Percentiles rank a stretch among this genome's conserved stretches.
phyloP scores from a whole-genome alignment of 2,329 filamentous ascomycete species.

The Orbilia oligospora region DNA sequence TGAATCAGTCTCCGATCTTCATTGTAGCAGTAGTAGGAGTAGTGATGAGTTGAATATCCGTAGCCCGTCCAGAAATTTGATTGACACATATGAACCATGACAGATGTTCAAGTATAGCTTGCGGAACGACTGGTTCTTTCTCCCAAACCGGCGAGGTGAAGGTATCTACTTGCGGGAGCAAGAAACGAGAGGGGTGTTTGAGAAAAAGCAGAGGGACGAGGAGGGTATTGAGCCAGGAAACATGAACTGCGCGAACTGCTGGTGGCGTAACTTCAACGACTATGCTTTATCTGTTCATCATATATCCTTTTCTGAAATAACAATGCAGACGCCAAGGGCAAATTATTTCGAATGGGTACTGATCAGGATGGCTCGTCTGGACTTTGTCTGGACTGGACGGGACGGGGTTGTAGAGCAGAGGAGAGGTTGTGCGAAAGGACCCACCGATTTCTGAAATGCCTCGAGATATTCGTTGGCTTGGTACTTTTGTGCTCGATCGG shows the following conservation, averaged over 20 bases:
- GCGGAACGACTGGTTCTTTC: constrained; percentile 44
- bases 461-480: constrained; percentile 92
- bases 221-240: constrained; percentile 53
- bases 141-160: constrained; percentile 39
- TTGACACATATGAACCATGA: constrained; percentile 48
- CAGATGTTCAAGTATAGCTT: constrained; percentile 40
- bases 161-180: constrained; percentile 43
- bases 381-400: constrained; percentile 52
- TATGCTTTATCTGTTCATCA: constrained; percentile 49
- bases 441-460: constrained; percentile 96
- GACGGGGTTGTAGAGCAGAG: constrained; percentile 59
- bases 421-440: constrained; percentile 67
- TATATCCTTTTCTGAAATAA: constrained; percentile 44
- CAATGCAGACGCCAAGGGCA: constrained; percentile 56
- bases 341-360: constrained; percentile 54
- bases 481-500: constrained; percentile 84
- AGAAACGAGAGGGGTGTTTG: constrained; percentile 33
- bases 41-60: constrained; percentile 47
- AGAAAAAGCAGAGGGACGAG: constrained; percentile 48
- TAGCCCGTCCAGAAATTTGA: constrained; percentile 56
- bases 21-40: constrained; percentile 34
- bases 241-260: constrained; percentile 54
- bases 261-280: constrained; percentile 52
- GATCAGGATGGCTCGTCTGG: constrained; percentile 53
- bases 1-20: constrained; percentile 57